These are phyloP conservation scores for Sarocladiaceae sp. DNA, from an alignment of 2,329 filamentous ascomycete genomes.

Conservation along the genomic window DNA sequence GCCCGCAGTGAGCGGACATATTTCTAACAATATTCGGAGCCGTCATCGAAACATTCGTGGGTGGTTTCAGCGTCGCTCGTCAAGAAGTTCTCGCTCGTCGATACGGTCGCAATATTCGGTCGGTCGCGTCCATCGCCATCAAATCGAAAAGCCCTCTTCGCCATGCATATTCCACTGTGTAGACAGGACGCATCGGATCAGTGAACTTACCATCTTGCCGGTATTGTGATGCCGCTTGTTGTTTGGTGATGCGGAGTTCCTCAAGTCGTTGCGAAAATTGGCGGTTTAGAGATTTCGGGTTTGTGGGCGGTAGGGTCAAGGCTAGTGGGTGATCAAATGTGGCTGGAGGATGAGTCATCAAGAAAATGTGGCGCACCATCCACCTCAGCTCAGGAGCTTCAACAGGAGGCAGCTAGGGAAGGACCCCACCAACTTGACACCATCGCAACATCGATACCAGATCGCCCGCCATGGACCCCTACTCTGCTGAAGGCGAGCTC, in stretches of 20 bases:
- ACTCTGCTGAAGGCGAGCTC: slow-evolving; percentile 66
- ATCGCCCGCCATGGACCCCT: slow-evolving; percentile 55
- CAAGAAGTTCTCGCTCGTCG: slow-evolving; percentile 2
- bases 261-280: slow-evolving; percentile 31
- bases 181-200: background rate
- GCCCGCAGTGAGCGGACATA: no score
- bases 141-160: slow-evolving; percentile 4
- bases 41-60: background rate
- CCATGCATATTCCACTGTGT: background rate
- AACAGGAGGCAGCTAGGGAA: background rate
- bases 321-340: slow-evolving; percentile 18
- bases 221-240: slow-evolving; percentile 34
- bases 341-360: slow-evolving; percentile 17
- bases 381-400: slow-evolving; percentile 9
- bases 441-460: slow-evolving; percentile 22
- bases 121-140: slow-evolving; percentile 7
- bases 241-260: slow-evolving; percentile 38
- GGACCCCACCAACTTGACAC: slow-evolving; percentile 8
- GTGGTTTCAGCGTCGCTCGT: slow-evolving; percentile 3
- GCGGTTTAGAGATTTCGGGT: slow-evolving; percentile 37
- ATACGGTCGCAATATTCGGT: background rate
- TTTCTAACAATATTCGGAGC: no score
- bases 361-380: slow-evolving; percentile 1
- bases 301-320: slow-evolving; percentile 40
- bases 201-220: slow-evolving; percentile 46